Base-by-base conservation (phyloP, 2,329 filamentous ascomycete genomes). In the Cladobotryum mycophilum region DNA sequence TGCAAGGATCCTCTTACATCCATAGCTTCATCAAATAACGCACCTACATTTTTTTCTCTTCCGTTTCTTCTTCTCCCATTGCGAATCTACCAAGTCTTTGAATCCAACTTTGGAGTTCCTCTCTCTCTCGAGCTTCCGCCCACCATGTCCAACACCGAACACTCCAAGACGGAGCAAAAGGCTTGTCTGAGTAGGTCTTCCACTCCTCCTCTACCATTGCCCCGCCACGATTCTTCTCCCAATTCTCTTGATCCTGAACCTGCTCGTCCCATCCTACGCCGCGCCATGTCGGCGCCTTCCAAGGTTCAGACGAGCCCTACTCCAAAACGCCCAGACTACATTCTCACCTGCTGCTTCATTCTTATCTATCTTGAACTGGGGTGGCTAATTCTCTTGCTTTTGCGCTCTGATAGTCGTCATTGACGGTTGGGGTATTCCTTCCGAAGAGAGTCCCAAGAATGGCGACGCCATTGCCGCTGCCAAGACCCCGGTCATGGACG, bases 401-500 rank as follows among this genome's bases (percentile, higher is more conserved):
- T 77, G 60, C 72, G 72, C 58, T 70, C 68, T 46, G 67, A 67
- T 65, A 90, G 87, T 99, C 81, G 93, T 97, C 74, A 99, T 99
- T 78, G 93, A 99, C 76, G 93, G 93, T 66, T 99, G 93, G 93
- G 93, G 93, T 67, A 82, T 97, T 64, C 82, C 91, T 63, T 83
- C 83, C 57, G 85, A 86, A 59, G 75, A 84, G 53, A 95, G 90
- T 51, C 88, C 87, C 63, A 87, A 88, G 64, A 71, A 95, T 71
- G 92, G 93, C 71, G 92, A 99, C 76, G 93, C 93, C 66, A 97
- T 99, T 69, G 85, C 91, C 61, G 88, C 88, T 57, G 93, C 92
- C 61, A 80, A 96, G 59, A 97, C 93, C 52, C 93, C 93, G 43
- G 82, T 86, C 68, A 99, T 99, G 93, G 92, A 96, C 71, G 83